phyloP scores from a whole-genome alignment of 176 grass and related monocot species.

The barley (Hordeum vulgare) region MorexV3_pseudomolecules_assembly NC_058520.1:341829862-341830361 shows the following conservation, averaged over 20 bases:
- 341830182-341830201: background rate
- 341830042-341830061: background rate
- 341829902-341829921: background rate
- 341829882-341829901: background rate
- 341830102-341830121: constrained; percentile 68
- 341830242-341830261: background rate
- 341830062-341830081: constrained; percentile 22
- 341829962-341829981: background rate
- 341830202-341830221: background rate
- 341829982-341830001: background rate
- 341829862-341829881: background rate
- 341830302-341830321: background rate
- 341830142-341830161: constrained; percentile 89
- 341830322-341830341: background rate
- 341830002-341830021: background rate
- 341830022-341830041: background rate
- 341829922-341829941: background rate
- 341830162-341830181: background rate
- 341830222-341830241: background rate
- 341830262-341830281: background rate
- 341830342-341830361: background rate
- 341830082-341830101: constrained; percentile 51
- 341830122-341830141: constrained; percentile 94
- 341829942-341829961: constrained; percentile 3
- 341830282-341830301: background rate